These are phyloP conservation scores for Penicillium nucicola DNA, from an alignment of 495 filamentous ascomycete genomes.

Conservation along the genomic window DNA sequence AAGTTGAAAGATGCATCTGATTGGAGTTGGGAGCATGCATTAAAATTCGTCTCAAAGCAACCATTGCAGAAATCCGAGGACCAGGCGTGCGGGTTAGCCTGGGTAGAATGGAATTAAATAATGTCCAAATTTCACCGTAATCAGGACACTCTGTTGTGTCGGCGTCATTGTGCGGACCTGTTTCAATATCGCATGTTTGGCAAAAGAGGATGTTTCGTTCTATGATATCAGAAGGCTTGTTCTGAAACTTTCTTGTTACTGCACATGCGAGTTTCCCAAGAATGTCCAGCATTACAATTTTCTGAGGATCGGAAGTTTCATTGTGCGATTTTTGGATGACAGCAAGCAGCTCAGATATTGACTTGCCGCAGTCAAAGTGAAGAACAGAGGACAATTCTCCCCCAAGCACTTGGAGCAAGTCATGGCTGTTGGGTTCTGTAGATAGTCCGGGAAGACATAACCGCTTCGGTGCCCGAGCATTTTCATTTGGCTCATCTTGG, in stretches of 20 bases:
- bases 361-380: conserved; percentile 8
- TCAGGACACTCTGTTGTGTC: conserved; percentile 20
- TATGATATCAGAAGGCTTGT: conserved; percentile 11
- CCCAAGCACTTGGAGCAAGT: conserved; percentile 19
- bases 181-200: conserved; percentile 32
- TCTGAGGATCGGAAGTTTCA: conserved; percentile 23
- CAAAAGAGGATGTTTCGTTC: conserved; percentile 30
- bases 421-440: background rate
- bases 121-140: conserved; percentile 46
- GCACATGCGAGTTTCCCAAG: conserved; percentile 46
- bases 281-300: conserved; percentile 29
- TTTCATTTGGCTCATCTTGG: conserved; percentile 7
- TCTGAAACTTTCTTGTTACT: conserved; percentile 24
- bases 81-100: conserved; percentile 57
- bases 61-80: conserved; percentile 69
- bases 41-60: conserved; percentile 63
- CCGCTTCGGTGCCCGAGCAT: conserved; percentile 25
- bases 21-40: conserved; percentile 55
- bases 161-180: conserved; percentile 8
- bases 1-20: conserved; percentile 63
- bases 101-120: conserved; percentile 55
- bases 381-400: conserved; percentile 17
- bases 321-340: conserved; percentile 23
- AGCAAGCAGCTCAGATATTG: conserved; percentile 22
- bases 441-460: conserved; percentile 16